Percentiles rank a stretch among this genome's conserved stretches.
phyloP scores from a whole-genome alignment of 208 protist species.

The Acanthamoeba polyphaga region DNA sequence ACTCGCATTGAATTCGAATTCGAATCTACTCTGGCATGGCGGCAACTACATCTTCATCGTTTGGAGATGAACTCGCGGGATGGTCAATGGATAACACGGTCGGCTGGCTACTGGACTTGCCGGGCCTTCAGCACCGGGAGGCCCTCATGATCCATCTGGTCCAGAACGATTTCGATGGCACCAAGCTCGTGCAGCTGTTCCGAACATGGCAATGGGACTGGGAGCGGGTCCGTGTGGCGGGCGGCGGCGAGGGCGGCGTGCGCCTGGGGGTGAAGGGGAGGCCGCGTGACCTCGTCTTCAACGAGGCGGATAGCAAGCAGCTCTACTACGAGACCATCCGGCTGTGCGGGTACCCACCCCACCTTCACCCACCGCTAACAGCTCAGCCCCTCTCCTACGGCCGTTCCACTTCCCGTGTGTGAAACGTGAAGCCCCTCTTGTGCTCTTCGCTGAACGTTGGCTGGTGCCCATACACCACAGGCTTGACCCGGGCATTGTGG shows the following conservation, averaged over 20 bases:
- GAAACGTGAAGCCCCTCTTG: not conserved
- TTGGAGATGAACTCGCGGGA: not conserved
- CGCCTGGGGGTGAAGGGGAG: not conserved
- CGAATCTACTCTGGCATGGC: not conserved
- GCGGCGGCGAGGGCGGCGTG: not conserved
- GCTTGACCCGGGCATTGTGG: slow-evolving; percentile 11
- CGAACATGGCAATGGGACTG: slow-evolving; percentile 59
- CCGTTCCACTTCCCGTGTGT: not conserved
- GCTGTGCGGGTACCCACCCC: not conserved
- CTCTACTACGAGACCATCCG: slow-evolving; percentile 49
- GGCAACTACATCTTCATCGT: slow-evolving; percentile 1
- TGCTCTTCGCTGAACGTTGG: too few relatives aligned
- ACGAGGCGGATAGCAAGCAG: slow-evolving; percentile 28
- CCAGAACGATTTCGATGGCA: slow-evolving; percentile 31
- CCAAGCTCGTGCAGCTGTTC: slow-evolving; percentile 51
- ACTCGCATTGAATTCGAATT: not conserved
- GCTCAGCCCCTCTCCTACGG: not conserved
- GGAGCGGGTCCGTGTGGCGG: not conserved
- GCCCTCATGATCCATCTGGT: slow-evolving; percentile 52
- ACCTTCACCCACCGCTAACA: not conserved
- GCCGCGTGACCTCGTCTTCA: slow-evolving; percentile 45
- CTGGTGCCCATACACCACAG: not conserved
- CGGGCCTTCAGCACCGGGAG: not conserved
- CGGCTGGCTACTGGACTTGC: slow-evolving; percentile 49
- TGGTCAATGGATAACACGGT: slow-evolving; percentile 57